Evolutionary conservation across 306 rosid genomes (phyloP).

Genomic region (Pterocarpus macrocarpus): DNA sequence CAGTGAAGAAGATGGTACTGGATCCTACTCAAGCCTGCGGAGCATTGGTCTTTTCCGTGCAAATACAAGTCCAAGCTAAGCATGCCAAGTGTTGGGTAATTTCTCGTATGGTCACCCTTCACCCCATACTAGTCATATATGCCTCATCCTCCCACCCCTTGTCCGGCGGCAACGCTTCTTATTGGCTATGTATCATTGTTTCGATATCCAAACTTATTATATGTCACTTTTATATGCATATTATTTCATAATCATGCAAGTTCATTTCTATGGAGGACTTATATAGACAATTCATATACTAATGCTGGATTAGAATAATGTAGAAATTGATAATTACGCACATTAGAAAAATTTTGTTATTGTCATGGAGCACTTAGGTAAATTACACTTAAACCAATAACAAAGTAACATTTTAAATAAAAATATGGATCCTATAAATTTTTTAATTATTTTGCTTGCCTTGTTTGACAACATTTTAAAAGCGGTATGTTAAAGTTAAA

Average conservation of each 20-base stretch:
- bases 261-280: background rate
- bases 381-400: too few species aligned
- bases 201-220: background rate
- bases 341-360: too few species aligned
- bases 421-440: too few species aligned
- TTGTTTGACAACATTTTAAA: too few species aligned
- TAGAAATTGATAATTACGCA: background rate
- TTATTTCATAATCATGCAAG: background rate
- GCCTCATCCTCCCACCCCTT: background rate
- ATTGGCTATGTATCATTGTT: background rate
- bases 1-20: conserved; percentile 30
- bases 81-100: conserved; percentile 41
- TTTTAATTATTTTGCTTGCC: too few species aligned
- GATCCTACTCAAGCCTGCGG: background rate
- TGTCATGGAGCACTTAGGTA: too few species aligned
- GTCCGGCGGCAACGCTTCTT: background rate
- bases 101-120: conserved; percentile 39
- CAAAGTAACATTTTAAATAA: too few species aligned
- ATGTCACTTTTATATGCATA: background rate
- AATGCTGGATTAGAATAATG: background rate
- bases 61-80: background rate
- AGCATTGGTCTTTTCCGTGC: background rate
- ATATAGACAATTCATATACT: background rate
- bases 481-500: too few species aligned
- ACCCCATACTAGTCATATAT: conserved; percentile 9